Evolutionary conservation across 148 eudicot species (phyloP).

Genomic region (Hydrangea macrophylla): DNA sequence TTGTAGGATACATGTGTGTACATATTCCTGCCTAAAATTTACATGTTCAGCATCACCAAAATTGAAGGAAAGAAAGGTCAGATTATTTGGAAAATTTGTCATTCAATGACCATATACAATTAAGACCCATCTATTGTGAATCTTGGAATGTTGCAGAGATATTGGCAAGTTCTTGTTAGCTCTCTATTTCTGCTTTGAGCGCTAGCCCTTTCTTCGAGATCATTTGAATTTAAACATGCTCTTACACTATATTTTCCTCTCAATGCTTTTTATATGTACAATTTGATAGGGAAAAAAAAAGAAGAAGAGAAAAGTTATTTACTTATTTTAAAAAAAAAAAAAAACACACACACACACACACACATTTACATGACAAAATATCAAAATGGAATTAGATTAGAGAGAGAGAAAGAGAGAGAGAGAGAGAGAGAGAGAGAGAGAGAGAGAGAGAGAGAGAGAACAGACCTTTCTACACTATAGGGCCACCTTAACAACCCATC

Average conservation of each 20-base stretch:
- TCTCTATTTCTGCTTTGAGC: slow-evolving; percentile 26
- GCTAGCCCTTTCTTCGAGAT: slow-evolving; percentile 8
- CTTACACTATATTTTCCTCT: slow-evolving; percentile 29
- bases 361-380: no score
- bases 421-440: neutral
- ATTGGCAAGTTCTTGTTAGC: slow-evolving; percentile 16
- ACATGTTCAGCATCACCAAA: no score
- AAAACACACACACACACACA: neutral
- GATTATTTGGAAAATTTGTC: no score
- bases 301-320: no score
- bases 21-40: no score
- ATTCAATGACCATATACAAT: no score
- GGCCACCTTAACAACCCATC: slow-evolving; percentile 54
- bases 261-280: slow-evolving; percentile 49
- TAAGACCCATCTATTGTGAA: neutral
- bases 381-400: neutral
- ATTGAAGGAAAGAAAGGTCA: no score
- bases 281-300: no score
- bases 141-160: neutral
- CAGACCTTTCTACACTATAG: slow-evolving; percentile 52
- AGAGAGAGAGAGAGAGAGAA: neutral
- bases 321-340: neutral
- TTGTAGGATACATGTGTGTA: no score
- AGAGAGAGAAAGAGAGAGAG: neutral
- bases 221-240: neutral